Evolutionary conservation across 2,329 filamentous ascomycete genomes (phyloP).

Genomic region (Aureobasidium namibiae): DNA sequence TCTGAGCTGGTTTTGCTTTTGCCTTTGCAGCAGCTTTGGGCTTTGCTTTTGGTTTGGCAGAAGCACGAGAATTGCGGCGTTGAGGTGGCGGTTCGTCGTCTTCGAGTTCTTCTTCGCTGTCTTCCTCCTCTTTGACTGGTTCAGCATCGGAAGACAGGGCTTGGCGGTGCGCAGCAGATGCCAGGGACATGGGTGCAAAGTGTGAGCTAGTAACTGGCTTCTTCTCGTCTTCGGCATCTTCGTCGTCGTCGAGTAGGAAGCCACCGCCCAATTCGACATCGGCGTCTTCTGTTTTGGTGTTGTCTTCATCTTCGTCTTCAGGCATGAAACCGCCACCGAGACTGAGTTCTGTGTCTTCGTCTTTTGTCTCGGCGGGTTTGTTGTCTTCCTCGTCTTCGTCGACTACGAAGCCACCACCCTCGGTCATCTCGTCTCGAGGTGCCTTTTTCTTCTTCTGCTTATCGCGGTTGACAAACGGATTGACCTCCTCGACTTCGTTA

Average conservation of each 20-base stretch:
- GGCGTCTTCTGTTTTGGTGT: slow-evolving; percentile 13
- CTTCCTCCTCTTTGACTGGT: slow-evolving; percentile 12
- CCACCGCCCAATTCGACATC: slow-evolving; percentile 7
- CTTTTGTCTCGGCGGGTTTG: slow-evolving; percentile 22
- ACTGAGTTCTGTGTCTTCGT: slow-evolving; percentile 18
- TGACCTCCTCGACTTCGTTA: slow-evolving; percentile 42
- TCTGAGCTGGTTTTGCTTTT: slow-evolving; percentile 8
- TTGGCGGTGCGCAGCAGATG: slow-evolving; percentile 22
- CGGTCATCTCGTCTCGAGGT: slow-evolving; percentile 12
- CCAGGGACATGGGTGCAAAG: slow-evolving; percentile 29
- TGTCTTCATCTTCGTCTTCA: slow-evolving; percentile 29
- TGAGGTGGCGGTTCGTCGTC: neutral
- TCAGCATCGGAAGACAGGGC: neutral
- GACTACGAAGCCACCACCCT: slow-evolving; percentile 35
- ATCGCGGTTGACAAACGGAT: slow-evolving; percentile 42
- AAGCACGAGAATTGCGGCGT: neutral
- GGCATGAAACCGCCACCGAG: slow-evolving; percentile 30
- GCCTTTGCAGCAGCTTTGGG: slow-evolving; percentile 3
- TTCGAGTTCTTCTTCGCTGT: slow-evolving; percentile 11
- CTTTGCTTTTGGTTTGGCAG: slow-evolving; percentile 1
- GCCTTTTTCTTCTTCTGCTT: slow-evolving; percentile 22
- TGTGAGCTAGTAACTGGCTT: slow-evolving; percentile 14
- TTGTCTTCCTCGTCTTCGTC: slow-evolving; percentile 28
- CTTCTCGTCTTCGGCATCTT: slow-evolving; percentile 18
- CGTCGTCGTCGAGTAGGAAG: slow-evolving; percentile 20